A percentile compares a stretch with the other conserved stretches of the same genome.
phyloP scores from a whole-genome alignment of 2,329 filamentous ascomycete genomes.

The Niveomyces coronatus region DNA sequence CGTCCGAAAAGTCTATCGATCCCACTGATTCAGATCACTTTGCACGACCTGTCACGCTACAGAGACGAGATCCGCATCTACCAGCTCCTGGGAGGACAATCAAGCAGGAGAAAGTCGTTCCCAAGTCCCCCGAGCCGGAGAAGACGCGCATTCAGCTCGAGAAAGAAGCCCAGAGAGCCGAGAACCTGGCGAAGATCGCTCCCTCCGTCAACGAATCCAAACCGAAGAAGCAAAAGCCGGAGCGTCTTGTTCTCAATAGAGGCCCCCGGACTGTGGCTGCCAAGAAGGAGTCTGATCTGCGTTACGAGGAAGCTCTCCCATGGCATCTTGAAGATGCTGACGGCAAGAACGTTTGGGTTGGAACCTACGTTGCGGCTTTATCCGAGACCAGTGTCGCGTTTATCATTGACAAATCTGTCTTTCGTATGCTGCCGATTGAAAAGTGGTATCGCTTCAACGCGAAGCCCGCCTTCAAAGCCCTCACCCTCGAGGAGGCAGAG shows the following conservation, averaged over 20 bases:
- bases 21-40: constrained; percentile 65
- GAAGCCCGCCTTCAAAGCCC: constrained; percentile 68
- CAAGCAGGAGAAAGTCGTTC: too few relatives aligned
- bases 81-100: constrained; percentile 52
- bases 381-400: constrained; percentile 79
- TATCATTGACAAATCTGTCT: constrained; percentile 57
- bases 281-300: constrained; percentile 61
- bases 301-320: constrained; percentile 90
- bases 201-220: constrained; percentile 56
- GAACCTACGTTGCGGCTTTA: constrained; percentile 78
- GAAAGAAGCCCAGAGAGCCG: constrained; percentile 73
- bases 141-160: constrained; percentile 66
- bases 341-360: constrained; percentile 88
- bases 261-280: constrained; percentile 71
- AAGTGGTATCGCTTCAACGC: constrained; percentile 88
- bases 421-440: constrained; percentile 83
- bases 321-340: constrained; percentile 98
- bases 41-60: constrained; percentile 75
- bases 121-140: too few relatives aligned
- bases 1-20: constrained; percentile 53
- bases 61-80: constrained; percentile 75
- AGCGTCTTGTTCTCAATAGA: constrained; percentile 79
- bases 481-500: constrained; percentile 78
- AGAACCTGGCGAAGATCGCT: constrained; percentile 87
- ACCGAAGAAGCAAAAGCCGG: constrained; percentile 59